phyloP scores from a whole-genome alignment of 2,329 filamentous ascomycete genomes.

The Ustulina deusta region DNA sequence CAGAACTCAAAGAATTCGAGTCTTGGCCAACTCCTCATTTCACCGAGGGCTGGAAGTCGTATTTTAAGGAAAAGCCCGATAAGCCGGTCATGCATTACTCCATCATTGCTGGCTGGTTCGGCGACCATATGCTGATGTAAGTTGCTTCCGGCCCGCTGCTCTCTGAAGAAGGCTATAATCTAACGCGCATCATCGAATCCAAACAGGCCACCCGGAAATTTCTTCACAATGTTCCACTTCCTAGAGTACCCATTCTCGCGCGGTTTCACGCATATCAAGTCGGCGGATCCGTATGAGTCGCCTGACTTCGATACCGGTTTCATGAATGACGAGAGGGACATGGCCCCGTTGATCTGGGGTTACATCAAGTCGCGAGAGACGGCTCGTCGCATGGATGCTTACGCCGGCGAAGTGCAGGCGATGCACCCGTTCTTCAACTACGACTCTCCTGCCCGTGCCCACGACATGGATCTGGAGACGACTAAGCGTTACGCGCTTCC shows the following conservation, averaged over 20 bases:
- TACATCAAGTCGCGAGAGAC: conserved; percentile 87
- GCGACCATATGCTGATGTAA: conserved; percentile 70
- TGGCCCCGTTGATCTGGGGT: conserved; percentile 87
- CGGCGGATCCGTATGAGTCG: conserved; percentile 77
- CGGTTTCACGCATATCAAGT: conserved; percentile 76
- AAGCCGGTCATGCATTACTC: conserved; percentile 91
- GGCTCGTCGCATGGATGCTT: conserved; percentile 80
- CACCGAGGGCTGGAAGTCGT: conserved; percentile 79
- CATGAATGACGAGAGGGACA: conserved; percentile 87
- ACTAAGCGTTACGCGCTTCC: conserved; percentile 81
- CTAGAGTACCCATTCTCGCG: conserved; percentile 82
- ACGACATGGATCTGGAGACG: conserved; percentile 79
- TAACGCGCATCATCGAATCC: not conserved
- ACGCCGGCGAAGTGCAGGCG: conserved; percentile 76
- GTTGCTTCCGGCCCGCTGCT: conserved; percentile 38
- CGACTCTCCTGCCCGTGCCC: conserved; percentile 75
- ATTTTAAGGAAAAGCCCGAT: conserved; percentile 86
- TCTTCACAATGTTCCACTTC: conserved; percentile 89
- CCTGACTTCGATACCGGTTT: conserved; percentile 86
- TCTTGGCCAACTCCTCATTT: conserved; percentile 81
- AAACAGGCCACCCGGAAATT: conserved; percentile 77
- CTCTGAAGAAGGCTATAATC: not conserved
- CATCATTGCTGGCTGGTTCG: conserved; percentile 76
- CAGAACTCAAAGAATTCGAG: conserved; percentile 76
- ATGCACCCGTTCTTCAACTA: conserved; percentile 80